A percentile compares a stretch with the other conserved stretches of the same genome.
Evolutionary conservation across 129 eudicot species (phyloP).

Genomic region (Cynara cardunculus): DNA sequence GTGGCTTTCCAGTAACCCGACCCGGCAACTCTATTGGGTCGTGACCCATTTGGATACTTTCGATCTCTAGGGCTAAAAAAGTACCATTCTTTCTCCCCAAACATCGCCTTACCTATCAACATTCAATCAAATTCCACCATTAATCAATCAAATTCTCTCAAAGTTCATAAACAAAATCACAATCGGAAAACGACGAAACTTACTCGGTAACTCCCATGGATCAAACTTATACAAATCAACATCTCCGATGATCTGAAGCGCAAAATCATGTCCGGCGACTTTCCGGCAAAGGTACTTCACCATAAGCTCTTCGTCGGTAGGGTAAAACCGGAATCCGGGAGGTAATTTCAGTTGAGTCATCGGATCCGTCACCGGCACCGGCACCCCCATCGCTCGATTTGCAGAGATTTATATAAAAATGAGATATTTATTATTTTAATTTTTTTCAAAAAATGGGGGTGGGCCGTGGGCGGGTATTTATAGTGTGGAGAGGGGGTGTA

Average conservation of each 20-base stretch:
- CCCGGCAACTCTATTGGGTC: slow-evolving; percentile 86
- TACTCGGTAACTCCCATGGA: slow-evolving; percentile 88
- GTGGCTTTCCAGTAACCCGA: slow-evolving; percentile 98
- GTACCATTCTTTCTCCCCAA: slow-evolving; percentile 96
- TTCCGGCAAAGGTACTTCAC: slow-evolving; percentile 70
- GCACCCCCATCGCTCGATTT: slow-evolving; percentile 43
- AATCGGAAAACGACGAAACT: slow-evolving; percentile 9
- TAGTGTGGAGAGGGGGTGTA: neutral
- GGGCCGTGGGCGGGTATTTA: slow-evolving; percentile 33
- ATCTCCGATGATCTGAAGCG: slow-evolving; percentile 61
- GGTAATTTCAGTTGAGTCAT: slow-evolving; percentile 63
- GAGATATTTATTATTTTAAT: neutral
- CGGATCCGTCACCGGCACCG: slow-evolving; percentile 51
- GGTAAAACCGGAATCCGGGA: slow-evolving; percentile 85
- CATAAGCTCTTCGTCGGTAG: slow-evolving; percentile 89
- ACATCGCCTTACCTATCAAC: slow-evolving; percentile 63
- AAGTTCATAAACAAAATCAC: neutral
- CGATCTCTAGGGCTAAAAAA: slow-evolving; percentile 91
- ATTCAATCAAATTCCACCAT: neutral
- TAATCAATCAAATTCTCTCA: neutral
- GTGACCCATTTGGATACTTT: slow-evolving; percentile 86
- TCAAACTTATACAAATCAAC: slow-evolving; percentile 80
- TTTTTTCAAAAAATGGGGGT: neutral
- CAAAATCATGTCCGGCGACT: slow-evolving; percentile 62
- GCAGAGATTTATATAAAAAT: neutral